phyloP scores from a whole-genome alignment of 768 basidiomycete genomes.

The Clavaria fumosa region DNA sequence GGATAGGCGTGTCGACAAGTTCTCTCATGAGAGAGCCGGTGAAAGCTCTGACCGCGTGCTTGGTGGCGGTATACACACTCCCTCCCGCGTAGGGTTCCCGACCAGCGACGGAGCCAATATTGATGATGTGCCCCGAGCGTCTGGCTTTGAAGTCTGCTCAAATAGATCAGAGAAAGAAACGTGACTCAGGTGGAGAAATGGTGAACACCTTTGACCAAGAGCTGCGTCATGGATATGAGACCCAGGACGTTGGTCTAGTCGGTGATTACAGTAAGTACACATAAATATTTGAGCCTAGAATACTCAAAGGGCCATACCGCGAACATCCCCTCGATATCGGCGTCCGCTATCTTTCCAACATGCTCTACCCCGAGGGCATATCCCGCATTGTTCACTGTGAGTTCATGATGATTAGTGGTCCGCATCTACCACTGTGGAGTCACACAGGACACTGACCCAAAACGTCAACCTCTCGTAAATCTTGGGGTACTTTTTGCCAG shows the following conservation, averaged over 20 bases:
- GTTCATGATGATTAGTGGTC: background rate
- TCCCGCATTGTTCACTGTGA: conserved; percentile 55
- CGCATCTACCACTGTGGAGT: too few relatives aligned
- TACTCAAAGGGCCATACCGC: too few relatives aligned
- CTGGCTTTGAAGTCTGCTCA: conserved; percentile 64
- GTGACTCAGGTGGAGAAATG: background rate
- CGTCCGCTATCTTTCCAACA: conserved; percentile 66
- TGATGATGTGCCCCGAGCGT: conserved; percentile 80
- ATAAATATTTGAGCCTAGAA: too few relatives aligned
- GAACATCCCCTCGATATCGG: conserved; percentile 76
- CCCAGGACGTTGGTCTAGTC: conserved; percentile 30
- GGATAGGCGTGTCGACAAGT: conserved; percentile 81
- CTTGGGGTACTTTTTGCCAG: conserved; percentile 53
- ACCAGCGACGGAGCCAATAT: conserved; percentile 88
- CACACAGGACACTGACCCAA: conserved; percentile 63
- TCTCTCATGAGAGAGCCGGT: conserved; percentile 69
- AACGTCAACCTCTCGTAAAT: conserved; percentile 64
- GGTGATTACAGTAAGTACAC: too few relatives aligned
- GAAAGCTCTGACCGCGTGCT: conserved; percentile 78
- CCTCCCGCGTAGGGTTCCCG: conserved; percentile 82
- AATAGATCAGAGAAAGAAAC: background rate
- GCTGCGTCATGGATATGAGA: conserved; percentile 69
- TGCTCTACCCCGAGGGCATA: conserved; percentile 80
- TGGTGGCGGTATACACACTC: conserved; percentile 86
- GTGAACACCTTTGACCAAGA: conserved; percentile 40